phyloP scores from a whole-genome alignment of 257 asterid species.

The Solanum arcanum region DNA sequence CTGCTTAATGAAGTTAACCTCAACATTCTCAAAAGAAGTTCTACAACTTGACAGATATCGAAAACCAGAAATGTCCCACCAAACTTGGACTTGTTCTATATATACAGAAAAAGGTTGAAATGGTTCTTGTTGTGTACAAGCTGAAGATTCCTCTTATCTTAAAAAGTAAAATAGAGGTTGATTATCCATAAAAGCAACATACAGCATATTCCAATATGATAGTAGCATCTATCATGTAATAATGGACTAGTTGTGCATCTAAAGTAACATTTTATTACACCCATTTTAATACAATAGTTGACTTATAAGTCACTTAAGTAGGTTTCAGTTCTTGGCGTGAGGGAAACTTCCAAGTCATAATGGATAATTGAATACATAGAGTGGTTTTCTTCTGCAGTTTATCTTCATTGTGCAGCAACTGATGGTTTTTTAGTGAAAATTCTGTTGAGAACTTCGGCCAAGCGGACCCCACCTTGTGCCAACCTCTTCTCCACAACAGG shows the following conservation, averaged over 20 bases:
- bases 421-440: constrained; percentile 32
- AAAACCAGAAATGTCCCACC: constrained; percentile 2
- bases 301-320: constrained; percentile 1
- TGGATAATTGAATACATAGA: not conserved
- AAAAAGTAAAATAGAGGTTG: constrained; percentile 11
- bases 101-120: not conserved
- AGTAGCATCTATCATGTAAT: not conserved
- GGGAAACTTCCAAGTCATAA: constrained; percentile 12
- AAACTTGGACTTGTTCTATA: constrained; percentile 4
- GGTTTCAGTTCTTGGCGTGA: constrained; percentile 16
- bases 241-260: not conserved
- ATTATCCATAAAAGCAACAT: constrained; percentile 20
- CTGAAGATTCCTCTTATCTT: constrained; percentile 10
- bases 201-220: constrained; percentile 7
- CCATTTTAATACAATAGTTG: not conserved
- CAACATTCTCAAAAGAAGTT: not conserved
- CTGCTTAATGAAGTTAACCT: constrained; percentile 4
- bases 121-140: constrained; percentile 46
- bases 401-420: constrained; percentile 40
- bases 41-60: not conserved
- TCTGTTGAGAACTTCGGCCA: constrained; percentile 75
- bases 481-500: constrained; percentile 78
- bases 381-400: not conserved
- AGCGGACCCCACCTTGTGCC: constrained; percentile 70
- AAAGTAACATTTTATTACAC: not conserved